Conservation (phyloP, 805 yeast genomes). For the Teunomyces pallodes region DNA sequence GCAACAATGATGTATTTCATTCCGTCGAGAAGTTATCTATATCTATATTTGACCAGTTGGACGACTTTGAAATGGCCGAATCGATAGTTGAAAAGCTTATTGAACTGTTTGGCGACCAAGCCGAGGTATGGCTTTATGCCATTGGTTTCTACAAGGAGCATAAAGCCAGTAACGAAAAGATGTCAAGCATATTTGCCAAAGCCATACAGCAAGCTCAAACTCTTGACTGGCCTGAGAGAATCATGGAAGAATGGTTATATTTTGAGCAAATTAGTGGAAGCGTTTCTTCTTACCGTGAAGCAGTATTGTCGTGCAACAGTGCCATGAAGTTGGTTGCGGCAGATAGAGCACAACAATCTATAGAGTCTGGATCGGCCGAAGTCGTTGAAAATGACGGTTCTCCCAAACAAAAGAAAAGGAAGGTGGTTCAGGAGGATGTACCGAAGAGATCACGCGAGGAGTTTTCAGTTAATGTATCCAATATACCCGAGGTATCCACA, state of each 20-base stretch:
- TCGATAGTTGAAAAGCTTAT: conserved; percentile 21
- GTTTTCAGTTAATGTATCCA: conserved; percentile 51
- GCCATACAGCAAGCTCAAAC: conserved; percentile 25
- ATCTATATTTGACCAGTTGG: conserved; percentile 28
- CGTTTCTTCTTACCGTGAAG: conserved; percentile 14
- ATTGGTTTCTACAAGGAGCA: conserved; percentile 33
- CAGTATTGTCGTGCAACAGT: conserved; percentile 11
- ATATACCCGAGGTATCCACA: conserved; percentile 40
- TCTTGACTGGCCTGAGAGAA: conserved; percentile 52
- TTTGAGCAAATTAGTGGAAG: conserved; percentile 37
- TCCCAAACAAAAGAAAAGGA: conserved; percentile 2
- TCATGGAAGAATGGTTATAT: conserved; percentile 43
- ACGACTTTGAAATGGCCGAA: conserved; percentile 26
- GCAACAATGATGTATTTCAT: conserved; percentile 36
- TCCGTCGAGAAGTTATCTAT: conserved; percentile 44
- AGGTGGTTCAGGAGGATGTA: background rate
- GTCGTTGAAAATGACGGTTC: background rate
- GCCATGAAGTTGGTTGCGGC: conserved; percentile 1
- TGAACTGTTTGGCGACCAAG: conserved; percentile 26
- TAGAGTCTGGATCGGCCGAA: background rate
- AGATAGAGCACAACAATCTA: conserved; percentile 17
- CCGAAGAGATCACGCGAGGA: conserved; percentile 55
- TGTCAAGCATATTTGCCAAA: conserved; percentile 24
- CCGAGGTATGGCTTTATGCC: conserved; percentile 49
- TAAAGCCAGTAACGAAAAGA: conserved; percentile 21